Evolutionary conservation across 169 alveolate genomes (phyloP), one percentile per base, ranked within the genome.

Genomic region (Amoebophrya sp.): DNA sequence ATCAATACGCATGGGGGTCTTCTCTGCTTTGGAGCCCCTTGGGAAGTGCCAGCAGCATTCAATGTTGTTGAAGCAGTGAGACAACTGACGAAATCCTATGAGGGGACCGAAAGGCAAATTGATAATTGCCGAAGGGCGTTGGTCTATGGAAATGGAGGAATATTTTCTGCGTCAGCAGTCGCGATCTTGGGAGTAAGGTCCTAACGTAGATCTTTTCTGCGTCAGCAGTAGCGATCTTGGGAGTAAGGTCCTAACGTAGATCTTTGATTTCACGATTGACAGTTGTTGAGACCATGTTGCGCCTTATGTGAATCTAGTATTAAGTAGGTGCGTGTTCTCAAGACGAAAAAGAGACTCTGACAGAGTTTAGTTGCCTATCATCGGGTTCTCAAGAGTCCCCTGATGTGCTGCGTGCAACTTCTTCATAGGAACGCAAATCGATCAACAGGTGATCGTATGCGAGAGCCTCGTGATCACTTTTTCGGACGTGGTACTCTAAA

Each of bases 1-100:
- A 55, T 92, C 90, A 92, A 92, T 91, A 92, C 93, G 33, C 93
- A 92, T 24, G 93, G 93, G 40, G 93, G 93, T n/a, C 77, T 92
- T 24, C 41, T 92, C 40, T 91, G 91, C 29, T 92, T 92, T 12
- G 93, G 93, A 23, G 93, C 93, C 0, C 93, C 93, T 3, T 92
- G 93, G 93, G 93, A 92, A 76, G 93, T 40, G 41, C 89, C 89
- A 3, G 76, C 89, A 47, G 65, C 65, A 18, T 47, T 47, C 65
- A 47, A 47, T 47, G 65, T 47, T 6, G 65, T 47, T 6, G 65
- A 47, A 18, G 65, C 65, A 6, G 65, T 47, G 29, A 6, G 65
- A 6, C 65, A 47, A 6, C 65, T 47, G 29, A 6, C 29, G 65
- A 6, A 47, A 18, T 6, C 65, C 6, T 6, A 6, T 47, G 18